Evolutionary conservation across 1,284 basidiomycete genomes (phyloP), one percentile per base, ranked within the genome.

Genomic region (Apiotrichum brassicae): DNA sequence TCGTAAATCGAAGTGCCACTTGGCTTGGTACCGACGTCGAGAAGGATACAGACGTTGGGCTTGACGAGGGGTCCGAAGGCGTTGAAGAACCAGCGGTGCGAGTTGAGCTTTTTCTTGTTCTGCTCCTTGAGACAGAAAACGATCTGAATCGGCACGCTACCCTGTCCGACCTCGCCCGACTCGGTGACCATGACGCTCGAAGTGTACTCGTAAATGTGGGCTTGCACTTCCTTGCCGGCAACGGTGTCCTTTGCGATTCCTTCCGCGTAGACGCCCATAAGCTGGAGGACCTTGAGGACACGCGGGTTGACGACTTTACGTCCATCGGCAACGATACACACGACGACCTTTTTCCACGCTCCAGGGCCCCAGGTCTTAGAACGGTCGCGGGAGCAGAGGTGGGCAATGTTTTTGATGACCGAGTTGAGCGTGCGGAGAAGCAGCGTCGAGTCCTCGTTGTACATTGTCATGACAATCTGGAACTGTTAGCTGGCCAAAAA

Each of bases 181-280:
- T 87, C 83, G 39, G 90, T 86, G 35, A 93, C 76, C 24, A 66
- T 47, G 43, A 87, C 83, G 49, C 78, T 83, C 16, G 87, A 81
- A 2, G 87, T 90, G 65, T 84, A 88, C 83, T 97, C 91, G 67
- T 90, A 95, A 55, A 94, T 88, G 70, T 92, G 88, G 8, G 89
- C 86, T n/a, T 85, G 86, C 19, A 94, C 91, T 58, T 92, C 89
- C 71, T 93, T 93, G 46, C 87, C 88, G 23, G 80, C 89, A 40
- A 97, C 86, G 4, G 86, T 84, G 69, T 93, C 87, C 72, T 97
- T 95, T 63, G 91, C 88, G 49, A 97, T 83, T 56, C 92, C 92
- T 73, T 97, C 92, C 75, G 94, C 90, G 72, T 94, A 97, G 61
- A 86, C 87, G 26, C 93, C 93, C 90, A 97, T 93, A 78, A 88